These are phyloP conservation scores for Fomitiporia mediterranea DNA, from an alignment of 1,284 basidiomycete genomes.

Conservation along the genomic window DNA sequence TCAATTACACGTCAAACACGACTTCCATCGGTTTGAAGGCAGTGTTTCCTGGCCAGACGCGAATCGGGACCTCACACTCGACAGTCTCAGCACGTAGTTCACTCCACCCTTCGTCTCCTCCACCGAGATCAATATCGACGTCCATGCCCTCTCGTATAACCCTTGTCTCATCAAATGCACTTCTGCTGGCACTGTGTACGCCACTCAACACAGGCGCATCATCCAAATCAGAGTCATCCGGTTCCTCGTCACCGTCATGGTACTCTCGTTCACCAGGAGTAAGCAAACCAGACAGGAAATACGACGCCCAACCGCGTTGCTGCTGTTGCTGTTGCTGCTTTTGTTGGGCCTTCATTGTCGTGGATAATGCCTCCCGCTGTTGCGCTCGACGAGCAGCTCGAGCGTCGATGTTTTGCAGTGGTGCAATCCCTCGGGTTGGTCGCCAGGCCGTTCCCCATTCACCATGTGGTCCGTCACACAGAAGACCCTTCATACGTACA, in stretches of 20 bases:
- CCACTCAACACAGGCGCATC: neutral
- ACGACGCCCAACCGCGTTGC: conserved; percentile 48
- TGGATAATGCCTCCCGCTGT: neutral
- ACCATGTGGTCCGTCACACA: conserved; percentile 51
- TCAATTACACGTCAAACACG: conserved; percentile 48
- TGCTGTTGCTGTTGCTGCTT: conserved; percentile 6
- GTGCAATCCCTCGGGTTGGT: conserved; percentile 53
- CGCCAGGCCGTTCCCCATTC: conserved; percentile 66
- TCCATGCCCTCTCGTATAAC: conserved; percentile 40
- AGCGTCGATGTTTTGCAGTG: conserved; percentile 40
- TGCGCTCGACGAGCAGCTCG: conserved; percentile 8
- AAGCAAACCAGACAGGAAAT: conserved; percentile 50
- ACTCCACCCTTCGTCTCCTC: conserved; percentile 58
- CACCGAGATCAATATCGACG: conserved; percentile 48
- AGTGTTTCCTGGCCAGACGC: conserved; percentile 84
- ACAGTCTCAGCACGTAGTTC: conserved; percentile 73
- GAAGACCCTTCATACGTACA: conserved; percentile 50
- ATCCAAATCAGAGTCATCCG: conserved; percentile 25
- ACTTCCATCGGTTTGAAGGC: conserved; percentile 78
- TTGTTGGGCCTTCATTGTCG: conserved; percentile 11
- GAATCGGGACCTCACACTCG: conserved; percentile 88
- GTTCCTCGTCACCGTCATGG: conserved; percentile 52
- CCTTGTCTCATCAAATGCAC: conserved; percentile 38
- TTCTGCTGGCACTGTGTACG: conserved; percentile 12
- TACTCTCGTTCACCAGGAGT: conserved; percentile 44